phyloP scores from a whole-genome alignment of 495 filamentous ascomycete species.

The Pseudoneurospora amorphoporcata region DNA sequence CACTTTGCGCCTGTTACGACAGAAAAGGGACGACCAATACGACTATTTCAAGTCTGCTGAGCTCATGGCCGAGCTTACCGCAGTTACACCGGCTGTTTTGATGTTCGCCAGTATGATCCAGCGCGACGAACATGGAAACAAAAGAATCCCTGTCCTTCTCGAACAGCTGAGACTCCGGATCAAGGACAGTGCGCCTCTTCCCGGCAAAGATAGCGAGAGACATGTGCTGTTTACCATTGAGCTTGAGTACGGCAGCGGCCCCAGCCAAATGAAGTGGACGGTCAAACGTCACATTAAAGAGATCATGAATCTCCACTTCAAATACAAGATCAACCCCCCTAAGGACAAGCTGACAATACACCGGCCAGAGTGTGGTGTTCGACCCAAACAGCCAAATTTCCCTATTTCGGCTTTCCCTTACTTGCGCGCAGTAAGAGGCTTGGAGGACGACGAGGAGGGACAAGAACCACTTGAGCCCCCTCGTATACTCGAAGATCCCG shows the following conservation, averaged over 20 bases:
- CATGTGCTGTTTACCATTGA: slow-evolving; percentile 86
- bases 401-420: slow-evolving; percentile 89
- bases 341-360: slow-evolving; percentile 62
- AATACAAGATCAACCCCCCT: slow-evolving; percentile 75
- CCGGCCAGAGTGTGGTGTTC: slow-evolving; percentile 26
- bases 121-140: slow-evolving; percentile 90
- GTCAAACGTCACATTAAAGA: slow-evolving; percentile 79
- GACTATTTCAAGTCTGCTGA: slow-evolving; percentile 95
- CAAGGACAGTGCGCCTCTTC: slow-evolving; percentile 59
- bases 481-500: slow-evolving; percentile 31
- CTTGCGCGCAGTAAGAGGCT: slow-evolving; percentile 66
- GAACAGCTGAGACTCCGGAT: slow-evolving; percentile 91
- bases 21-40: slow-evolving; percentile 73
- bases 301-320: slow-evolving; percentile 84
- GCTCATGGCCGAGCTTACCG: slow-evolving; percentile 87
- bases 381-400: slow-evolving; percentile 76
- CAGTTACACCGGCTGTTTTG: slow-evolving; percentile 80
- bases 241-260: slow-evolving; percentile 89
- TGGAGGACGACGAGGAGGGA: slow-evolving; percentile 65
- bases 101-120: slow-evolving; percentile 97
- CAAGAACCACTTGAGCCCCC: slow-evolving; percentile 50
- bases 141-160: slow-evolving; percentile 83
- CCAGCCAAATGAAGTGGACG: slow-evolving; percentile 95
- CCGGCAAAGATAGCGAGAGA: slow-evolving; percentile 55
- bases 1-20: slow-evolving; percentile 70